These are phyloP conservation scores for Candida piceae DNA, from an alignment of 805 yeast species.

Conservation along the genomic window DNA sequence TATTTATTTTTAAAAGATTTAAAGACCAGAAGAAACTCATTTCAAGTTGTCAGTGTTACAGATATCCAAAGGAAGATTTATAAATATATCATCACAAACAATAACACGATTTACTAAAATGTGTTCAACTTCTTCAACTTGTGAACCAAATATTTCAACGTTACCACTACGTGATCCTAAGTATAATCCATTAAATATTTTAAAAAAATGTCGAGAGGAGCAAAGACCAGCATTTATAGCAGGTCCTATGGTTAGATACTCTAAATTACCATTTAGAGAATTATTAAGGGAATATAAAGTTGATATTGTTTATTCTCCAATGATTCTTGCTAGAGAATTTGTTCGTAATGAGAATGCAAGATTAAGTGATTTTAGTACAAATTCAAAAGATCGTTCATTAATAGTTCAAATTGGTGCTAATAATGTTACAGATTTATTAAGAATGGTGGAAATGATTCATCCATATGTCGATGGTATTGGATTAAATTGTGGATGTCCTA, in stretches of 20 bases:
- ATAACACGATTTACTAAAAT: too few relatives aligned
- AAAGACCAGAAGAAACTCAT: too few relatives aligned
- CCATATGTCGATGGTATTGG: conserved; percentile 94
- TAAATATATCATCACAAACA: too few relatives aligned
- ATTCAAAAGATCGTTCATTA: conserved; percentile 59
- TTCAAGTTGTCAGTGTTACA: too few relatives aligned
- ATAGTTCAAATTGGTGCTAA: conserved; percentile 90
- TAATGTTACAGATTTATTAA: conserved; percentile 71
- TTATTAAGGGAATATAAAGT: conserved; percentile 65
- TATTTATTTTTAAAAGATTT: too few relatives aligned
- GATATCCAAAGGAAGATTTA: too few relatives aligned
- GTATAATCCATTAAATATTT: conserved; percentile 50
- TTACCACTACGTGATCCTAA: conserved; percentile 33
- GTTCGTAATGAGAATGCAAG: conserved; percentile 81
- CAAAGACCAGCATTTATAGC: conserved; percentile 59
- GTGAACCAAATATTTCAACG: conserved; percentile 10
- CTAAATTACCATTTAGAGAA: conserved; percentile 87
- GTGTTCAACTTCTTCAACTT: too few relatives aligned
- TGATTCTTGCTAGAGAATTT: conserved; percentile 95
- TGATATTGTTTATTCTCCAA: conserved; percentile 89
- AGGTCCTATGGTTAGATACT: conserved; percentile 97
- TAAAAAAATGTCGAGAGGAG: conserved; percentile 40
- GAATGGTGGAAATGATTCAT: conserved; percentile 83
- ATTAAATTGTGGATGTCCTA: conserved; percentile 96
- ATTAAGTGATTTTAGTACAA: conserved; percentile 78